Evolutionary conservation across 2,329 filamentous ascomycete species (phyloP).

Genomic region (Microsporum audouinii): DNA sequence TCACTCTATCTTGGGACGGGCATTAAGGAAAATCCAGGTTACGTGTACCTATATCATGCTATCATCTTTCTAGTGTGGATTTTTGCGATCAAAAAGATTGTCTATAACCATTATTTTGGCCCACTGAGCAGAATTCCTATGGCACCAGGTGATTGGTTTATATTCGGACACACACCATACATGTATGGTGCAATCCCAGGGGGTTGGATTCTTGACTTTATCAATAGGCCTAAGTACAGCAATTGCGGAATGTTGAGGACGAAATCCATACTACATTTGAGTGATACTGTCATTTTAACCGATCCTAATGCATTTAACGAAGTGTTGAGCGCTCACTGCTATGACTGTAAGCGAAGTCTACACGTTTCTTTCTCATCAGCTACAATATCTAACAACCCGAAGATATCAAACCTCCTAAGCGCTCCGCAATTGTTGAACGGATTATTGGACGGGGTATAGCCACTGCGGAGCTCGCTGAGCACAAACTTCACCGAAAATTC

Average conservation of each 20-base stretch:
- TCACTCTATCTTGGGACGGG: neutral
- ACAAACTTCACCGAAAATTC: conserved; percentile 36
- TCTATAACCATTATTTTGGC: neutral
- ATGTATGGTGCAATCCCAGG: neutral
- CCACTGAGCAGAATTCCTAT: neutral
- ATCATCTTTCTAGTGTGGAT: neutral
- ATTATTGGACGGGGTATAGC: conserved; percentile 43
- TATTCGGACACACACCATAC: neutral
- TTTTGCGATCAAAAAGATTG: neutral
- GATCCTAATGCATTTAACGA: conserved; percentile 37
- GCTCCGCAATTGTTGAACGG: conserved; percentile 35
- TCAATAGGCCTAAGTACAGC: neutral
- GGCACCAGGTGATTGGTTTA: neutral
- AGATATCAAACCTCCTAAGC: conserved; percentile 32
- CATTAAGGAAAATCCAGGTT: neutral
- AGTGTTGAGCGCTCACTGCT: conserved; percentile 42
- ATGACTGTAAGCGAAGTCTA: conserved; percentile 37
- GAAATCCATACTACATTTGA: conserved; percentile 10
- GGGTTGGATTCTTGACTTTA: neutral
- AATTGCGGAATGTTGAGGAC: neutral
- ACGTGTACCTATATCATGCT: neutral
- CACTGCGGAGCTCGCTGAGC: conserved; percentile 40
- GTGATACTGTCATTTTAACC: conserved; percentile 13
- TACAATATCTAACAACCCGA: neutral
- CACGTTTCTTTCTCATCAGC: neutral